These are phyloP conservation scores for Lipomyces orientalis DNA, from an alignment of 805 yeast genomes.

Conservation along the genomic window DNA sequence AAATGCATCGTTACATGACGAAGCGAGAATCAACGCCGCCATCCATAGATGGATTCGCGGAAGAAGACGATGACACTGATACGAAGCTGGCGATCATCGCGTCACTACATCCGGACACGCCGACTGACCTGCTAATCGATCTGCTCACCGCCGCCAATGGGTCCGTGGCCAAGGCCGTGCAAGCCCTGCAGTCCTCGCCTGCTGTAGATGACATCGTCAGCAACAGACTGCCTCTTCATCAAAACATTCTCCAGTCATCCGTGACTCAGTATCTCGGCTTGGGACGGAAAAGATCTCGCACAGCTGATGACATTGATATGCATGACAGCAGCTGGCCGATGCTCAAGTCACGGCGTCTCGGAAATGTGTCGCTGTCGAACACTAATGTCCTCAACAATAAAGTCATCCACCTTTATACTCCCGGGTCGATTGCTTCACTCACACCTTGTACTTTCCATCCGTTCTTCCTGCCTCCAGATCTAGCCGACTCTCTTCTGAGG, in stretches of 20 bases:
- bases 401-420: slow-evolving; percentile 51
- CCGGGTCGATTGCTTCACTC: slow-evolving; percentile 54
- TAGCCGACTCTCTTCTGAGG: slow-evolving; percentile 55
- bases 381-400: slow-evolving; percentile 1
- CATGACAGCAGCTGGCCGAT: not conserved
- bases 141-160: slow-evolving; percentile 28
- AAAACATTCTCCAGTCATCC: slow-evolving; percentile 18
- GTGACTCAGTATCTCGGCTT: slow-evolving; percentile 29
- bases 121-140: slow-evolving; percentile 20
- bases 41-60: not conserved
- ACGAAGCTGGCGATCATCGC: slow-evolving; percentile 31
- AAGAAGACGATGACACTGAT: slow-evolving; percentile 25
- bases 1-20: not conserved
- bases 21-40: not conserved
- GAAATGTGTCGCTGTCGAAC: not conserved
- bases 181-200: not conserved
- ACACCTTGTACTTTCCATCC: slow-evolving; percentile 57
- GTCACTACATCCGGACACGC: slow-evolving; percentile 36
- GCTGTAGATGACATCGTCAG: not conserved
- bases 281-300: slow-evolving; percentile 19
- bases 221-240: not conserved
- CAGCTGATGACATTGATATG: slow-evolving; percentile 15
- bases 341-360: slow-evolving; percentile 4
- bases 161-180: slow-evolving; percentile 15
- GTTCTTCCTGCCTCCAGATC: slow-evolving; percentile 57